Conservation (phyloP, 805 yeast genomes). For the Jamesozyma spencerorum region DNA sequence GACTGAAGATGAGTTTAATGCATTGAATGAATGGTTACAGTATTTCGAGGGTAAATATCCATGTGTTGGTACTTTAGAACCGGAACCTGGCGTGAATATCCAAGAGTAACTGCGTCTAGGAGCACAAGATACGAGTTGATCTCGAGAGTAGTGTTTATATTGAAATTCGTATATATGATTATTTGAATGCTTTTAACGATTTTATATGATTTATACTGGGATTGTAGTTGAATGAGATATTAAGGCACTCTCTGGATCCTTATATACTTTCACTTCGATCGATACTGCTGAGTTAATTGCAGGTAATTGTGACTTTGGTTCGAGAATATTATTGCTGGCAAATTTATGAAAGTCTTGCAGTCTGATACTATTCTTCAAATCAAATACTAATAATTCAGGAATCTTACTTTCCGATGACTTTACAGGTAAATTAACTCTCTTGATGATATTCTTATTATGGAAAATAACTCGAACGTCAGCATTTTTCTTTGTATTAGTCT, state of each 20-base stretch:
- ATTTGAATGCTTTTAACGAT: neutral
- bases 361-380: conserved; percentile 12
- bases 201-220: neutral
- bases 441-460: conserved; percentile 22
- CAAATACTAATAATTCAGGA: conserved; percentile 15
- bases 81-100: conserved; percentile 30
- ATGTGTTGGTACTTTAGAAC: conserved; percentile 61
- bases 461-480: conserved; percentile 27
- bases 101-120: neutral
- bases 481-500: conserved; percentile 14
- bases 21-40: conserved; percentile 76
- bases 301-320: no score
- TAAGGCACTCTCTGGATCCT: neutral
- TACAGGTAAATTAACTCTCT: conserved; percentile 8
- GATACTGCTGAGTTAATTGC: no score
- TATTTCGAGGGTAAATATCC: conserved; percentile 78
- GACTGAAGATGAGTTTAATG: conserved; percentile 46
- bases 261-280: no score
- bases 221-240: neutral
- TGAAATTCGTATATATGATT: neutral
- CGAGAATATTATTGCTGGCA: no score
- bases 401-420: conserved; percentile 3
- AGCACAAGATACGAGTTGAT: neutral
- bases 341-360: conserved; percentile 12
- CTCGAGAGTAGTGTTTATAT: neutral